Evolutionary conservation across 177 flowering plant genomes (phyloP).

Genomic region (Tripterygium wilfordii): DNA sequence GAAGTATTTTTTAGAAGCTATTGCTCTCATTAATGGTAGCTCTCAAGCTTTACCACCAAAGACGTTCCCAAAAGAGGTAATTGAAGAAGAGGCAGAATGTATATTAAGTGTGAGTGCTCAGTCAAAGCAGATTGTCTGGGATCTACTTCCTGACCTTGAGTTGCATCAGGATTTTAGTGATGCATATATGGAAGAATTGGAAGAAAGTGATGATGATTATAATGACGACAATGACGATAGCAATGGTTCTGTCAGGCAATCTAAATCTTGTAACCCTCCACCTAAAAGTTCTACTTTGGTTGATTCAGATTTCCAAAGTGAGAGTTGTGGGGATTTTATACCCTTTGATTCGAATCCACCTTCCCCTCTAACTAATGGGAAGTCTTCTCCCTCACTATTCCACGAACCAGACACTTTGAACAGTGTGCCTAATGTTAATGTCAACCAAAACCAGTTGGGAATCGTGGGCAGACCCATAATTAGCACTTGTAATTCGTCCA

Average conservation of each 20-base stretch:
- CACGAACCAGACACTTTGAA: slow-evolving; percentile 10
- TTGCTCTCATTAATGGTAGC: slow-evolving; percentile 41
- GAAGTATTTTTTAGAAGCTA: slow-evolving; percentile 30
- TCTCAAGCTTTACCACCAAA: slow-evolving; percentile 10
- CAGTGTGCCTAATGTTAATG: no score
- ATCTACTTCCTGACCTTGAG: slow-evolving; percentile 29
- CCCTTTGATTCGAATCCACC: slow-evolving; percentile 7
- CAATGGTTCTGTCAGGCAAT: background rate
- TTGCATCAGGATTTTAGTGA: slow-evolving; percentile 52
- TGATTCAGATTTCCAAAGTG: slow-evolving; percentile 21
- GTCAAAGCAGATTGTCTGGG: slow-evolving; percentile 55
- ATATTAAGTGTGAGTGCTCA: slow-evolving; percentile 57
- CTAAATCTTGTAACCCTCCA: background rate
- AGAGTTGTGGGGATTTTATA: slow-evolving; percentile 41
- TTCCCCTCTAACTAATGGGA: slow-evolving; percentile 2
- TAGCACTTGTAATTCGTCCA: background rate
- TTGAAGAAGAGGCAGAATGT: slow-evolving; percentile 63
- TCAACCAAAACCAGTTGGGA: background rate
- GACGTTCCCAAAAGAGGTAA: slow-evolving; percentile 25
- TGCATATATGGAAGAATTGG: slow-evolving; percentile 64
- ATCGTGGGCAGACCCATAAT: background rate
- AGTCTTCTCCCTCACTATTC: slow-evolving; percentile 3
- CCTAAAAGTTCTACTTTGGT: slow-evolving; percentile 1
- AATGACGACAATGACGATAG: slow-evolving; percentile 13
- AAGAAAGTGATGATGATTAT: slow-evolving; percentile 41